Evolutionary conservation across 2,329 filamentous ascomycete species (phyloP), one percentile per base, ranked within the genome.

Genomic region (Xylaria polymorpha): DNA sequence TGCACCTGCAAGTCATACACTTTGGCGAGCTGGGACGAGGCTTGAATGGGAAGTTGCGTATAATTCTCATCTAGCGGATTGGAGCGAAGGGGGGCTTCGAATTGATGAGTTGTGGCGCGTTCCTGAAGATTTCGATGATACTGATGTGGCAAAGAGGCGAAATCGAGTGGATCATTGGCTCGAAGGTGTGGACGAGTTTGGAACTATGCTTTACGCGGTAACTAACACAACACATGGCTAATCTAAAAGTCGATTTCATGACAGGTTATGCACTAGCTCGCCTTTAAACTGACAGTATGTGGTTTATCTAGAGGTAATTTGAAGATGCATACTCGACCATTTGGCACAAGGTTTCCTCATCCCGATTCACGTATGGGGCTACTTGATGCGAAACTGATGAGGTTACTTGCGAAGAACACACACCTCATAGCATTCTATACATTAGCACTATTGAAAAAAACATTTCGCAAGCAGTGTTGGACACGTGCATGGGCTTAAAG

Each of bases 81-180:
- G 85, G 84, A 58, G 70, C 2, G 80, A 81, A 12, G 81, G 77
- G 0, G 72, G 75, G 2, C 74, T 88, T 10, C 75, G 76, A 12
- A 84, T 87, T 25, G 83, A 85, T 12, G 86, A 88, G 70, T 77
- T 88, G 1, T 88, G 86, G 86, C 80, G 81, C 0, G 75, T 80
- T 2, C 78, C 79, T 2, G 37, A 64, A 0, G 77, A 78, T 0
- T 63, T 81, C 10, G 74, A 77, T 20, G 78, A 80, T 6, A 65
- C 71, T 0, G 76, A 74, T 0, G 63, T 81, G n/a, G 56, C 69
- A 0, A 69, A 76, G 22, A 79, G 80, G 58, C 79, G 77, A 1
- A 66, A 72, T 12, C 80, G 84, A 55, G 80, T 86, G 1, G 84
- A 86, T 35, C 75, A 73, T 20, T 88, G 87, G 86, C 64, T 88